Conservation (phyloP, 2,329 filamentous ascomycete genomes). For the Ophiostoma sp. region DNA sequence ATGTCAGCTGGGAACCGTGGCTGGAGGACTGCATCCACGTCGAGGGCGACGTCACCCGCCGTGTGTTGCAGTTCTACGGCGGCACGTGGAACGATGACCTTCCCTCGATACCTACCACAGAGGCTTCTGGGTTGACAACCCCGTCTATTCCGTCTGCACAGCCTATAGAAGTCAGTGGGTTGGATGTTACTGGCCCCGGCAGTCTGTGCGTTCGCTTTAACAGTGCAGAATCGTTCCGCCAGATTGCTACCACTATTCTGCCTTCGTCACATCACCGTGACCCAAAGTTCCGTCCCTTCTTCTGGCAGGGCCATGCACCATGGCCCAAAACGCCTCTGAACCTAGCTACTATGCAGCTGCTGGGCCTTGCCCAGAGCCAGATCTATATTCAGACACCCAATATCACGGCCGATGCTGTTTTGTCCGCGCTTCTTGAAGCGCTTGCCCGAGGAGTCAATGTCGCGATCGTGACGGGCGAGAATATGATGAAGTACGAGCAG, state of each 20-base stretch:
- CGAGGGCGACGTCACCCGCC: constrained; percentile 53
- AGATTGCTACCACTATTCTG: constrained; percentile 52
- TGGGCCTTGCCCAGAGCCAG: constrained; percentile 50
- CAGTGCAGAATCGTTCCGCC: background rate
- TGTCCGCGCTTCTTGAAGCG: constrained; percentile 57
- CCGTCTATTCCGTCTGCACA: no score
- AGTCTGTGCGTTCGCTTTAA: constrained; percentile 24
- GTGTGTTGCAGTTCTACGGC: constrained; percentile 62
- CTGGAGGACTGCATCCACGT: constrained; percentile 71
- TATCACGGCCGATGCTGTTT: constrained; percentile 60
- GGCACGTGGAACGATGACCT: constrained; percentile 56
- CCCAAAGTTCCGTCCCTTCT: constrained; percentile 54
- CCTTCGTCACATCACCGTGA: constrained; percentile 69
- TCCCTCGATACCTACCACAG: background rate
- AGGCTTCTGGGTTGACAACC: background rate
- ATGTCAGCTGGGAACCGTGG: constrained; percentile 85
- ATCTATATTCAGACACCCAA: constrained; percentile 76
- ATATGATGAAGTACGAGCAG: constrained; percentile 74
- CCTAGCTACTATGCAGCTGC: constrained; percentile 54
- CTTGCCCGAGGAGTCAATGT: constrained; percentile 63
- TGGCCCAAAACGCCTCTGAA: constrained; percentile 61
- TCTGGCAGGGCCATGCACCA: constrained; percentile 37
- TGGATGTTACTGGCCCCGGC: constrained; percentile 24
- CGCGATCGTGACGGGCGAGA: constrained; percentile 58
- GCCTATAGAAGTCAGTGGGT: background rate